phyloP scores from a whole-genome alignment of 768 basidiomycete species.

The Mycena vitilis region DNA sequence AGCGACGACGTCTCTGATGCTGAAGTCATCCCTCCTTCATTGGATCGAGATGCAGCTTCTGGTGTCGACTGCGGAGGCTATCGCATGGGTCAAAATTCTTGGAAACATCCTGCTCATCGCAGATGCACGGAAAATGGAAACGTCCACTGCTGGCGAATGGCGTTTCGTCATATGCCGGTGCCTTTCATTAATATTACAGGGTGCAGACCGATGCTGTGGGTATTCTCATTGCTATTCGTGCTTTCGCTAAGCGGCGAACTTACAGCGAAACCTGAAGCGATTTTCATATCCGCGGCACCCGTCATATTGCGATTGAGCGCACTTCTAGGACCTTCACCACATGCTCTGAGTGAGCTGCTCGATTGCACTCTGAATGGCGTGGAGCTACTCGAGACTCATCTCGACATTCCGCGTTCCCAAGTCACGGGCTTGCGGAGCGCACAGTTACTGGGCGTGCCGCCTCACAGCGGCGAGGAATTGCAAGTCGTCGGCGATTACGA shows the following conservation, averaged over 20 bases:
- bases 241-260: neutral
- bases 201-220: constrained; percentile 41
- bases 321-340: constrained; percentile 42
- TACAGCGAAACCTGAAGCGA: constrained; percentile 26
- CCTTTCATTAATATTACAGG: constrained; percentile 54
- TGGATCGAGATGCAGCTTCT: constrained; percentile 87
- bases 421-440: constrained; percentile 7
- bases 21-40: constrained; percentile 76
- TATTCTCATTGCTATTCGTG: constrained; percentile 23
- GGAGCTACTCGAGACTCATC: constrained; percentile 40
- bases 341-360: constrained; percentile 47
- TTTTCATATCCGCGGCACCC: constrained; percentile 40
- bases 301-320: constrained; percentile 52
- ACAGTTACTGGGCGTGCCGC: constrained; percentile 39
- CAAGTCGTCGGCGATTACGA: constrained; percentile 46
- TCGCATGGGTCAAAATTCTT: constrained; percentile 74
- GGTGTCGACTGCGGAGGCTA: constrained; percentile 51
- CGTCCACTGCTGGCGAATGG: constrained; percentile 71
- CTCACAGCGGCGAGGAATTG: constrained; percentile 49
- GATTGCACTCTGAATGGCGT: constrained; percentile 42
- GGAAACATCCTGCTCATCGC: constrained; percentile 70
- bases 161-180: constrained; percentile 65
- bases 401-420: constrained; percentile 22
- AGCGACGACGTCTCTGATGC: constrained; percentile 76
- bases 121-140: constrained; percentile 63